Conservation (phyloP, 495 filamentous ascomycete species). For the Cladorrhinum samala region DNA sequence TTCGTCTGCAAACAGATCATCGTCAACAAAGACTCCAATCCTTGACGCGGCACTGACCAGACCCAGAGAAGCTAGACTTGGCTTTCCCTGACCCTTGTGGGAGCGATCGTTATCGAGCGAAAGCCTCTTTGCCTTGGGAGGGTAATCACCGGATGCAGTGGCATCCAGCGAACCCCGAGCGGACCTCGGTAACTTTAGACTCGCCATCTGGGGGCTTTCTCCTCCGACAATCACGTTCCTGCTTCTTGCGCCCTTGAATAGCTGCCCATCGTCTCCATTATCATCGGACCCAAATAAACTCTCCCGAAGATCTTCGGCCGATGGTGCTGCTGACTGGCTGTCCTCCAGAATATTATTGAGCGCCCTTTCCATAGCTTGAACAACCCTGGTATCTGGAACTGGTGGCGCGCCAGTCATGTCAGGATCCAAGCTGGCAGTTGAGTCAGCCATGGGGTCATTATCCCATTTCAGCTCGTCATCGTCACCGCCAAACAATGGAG, state of each 20-base stretch:
- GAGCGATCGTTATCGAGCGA: slow-evolving; percentile 49
- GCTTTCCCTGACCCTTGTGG: slow-evolving; percentile 58
- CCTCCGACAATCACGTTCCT: not conserved
- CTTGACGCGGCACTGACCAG: slow-evolving; percentile 74
- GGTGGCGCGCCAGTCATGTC: slow-evolving; percentile 26
- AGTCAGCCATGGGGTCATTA: slow-evolving; percentile 47
- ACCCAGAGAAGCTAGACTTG: slow-evolving; percentile 84
- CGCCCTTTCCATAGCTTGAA: slow-evolving; percentile 90
- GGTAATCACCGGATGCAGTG: slow-evolving; percentile 5
- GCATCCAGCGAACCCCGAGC: slow-evolving; percentile 53
- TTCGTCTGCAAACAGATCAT: slow-evolving; percentile 90
- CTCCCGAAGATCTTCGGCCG: slow-evolving; percentile 55
- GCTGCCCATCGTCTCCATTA: slow-evolving; percentile 33
- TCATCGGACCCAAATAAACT: slow-evolving; percentile 49
- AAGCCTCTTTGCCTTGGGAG: slow-evolving; percentile 35
- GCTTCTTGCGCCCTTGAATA: not conserved
- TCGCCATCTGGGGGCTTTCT: not conserved
- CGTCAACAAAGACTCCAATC: slow-evolving; percentile 83
- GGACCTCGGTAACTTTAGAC: slow-evolving; percentile 14
- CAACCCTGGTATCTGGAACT: slow-evolving; percentile 53
- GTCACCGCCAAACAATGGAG: slow-evolving; percentile 50
- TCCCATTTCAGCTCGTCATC: slow-evolving; percentile 46
- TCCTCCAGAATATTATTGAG: slow-evolving; percentile 93
- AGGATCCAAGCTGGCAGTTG: slow-evolving; percentile 48
- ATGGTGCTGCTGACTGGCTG: slow-evolving; percentile 40